Evolutionary conservation across 2,329 filamentous ascomycete species (phyloP).

Genomic region (Calonectria pauciramosa): DNA sequence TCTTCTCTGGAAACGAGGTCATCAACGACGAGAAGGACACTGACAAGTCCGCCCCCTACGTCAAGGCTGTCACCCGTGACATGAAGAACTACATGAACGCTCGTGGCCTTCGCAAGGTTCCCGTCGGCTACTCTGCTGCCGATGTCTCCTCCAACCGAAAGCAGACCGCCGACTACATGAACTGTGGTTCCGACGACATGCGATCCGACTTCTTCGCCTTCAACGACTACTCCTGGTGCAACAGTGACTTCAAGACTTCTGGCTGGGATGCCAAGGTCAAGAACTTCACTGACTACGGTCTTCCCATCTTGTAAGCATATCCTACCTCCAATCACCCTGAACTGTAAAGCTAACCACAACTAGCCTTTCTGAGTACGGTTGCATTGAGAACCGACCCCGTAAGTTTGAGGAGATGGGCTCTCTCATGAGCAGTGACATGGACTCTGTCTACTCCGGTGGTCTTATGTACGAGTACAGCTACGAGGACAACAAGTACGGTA

Average conservation of each 20-base stretch:
- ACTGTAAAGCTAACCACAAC: constrained; percentile 11
- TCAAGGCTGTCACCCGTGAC: constrained; percentile 85
- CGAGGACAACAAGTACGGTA: constrained; percentile 84
- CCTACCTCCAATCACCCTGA: neutral
- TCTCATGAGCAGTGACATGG: constrained; percentile 89
- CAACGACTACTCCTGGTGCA: constrained; percentile 93
- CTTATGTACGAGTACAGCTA: constrained; percentile 95
- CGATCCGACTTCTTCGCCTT: constrained; percentile 91
- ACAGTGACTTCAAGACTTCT: constrained; percentile 76
- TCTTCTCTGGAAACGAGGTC: constrained; percentile 87
- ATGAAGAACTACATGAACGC: constrained; percentile 78
- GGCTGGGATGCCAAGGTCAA: constrained; percentile 92
- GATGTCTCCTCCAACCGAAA: constrained; percentile 89
- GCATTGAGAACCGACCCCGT: constrained; percentile 81
- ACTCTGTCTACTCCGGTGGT: constrained; percentile 91
- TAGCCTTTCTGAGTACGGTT: constrained; percentile 92
- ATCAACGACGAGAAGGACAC: constrained; percentile 77
- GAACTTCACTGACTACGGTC: constrained; percentile 87
- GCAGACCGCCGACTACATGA: constrained; percentile 92
- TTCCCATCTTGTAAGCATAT: constrained; percentile 79
- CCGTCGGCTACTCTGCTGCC: constrained; percentile 83
- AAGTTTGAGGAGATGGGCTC: constrained; percentile 84
- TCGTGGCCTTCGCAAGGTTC: constrained; percentile 74
- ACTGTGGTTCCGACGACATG: constrained; percentile 87
- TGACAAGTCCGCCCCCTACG: constrained; percentile 77